These are phyloP conservation scores for Psidium friedrichsthalianum DNA, from an alignment of 345 rosid species.

Conservation along the genomic window DNA sequence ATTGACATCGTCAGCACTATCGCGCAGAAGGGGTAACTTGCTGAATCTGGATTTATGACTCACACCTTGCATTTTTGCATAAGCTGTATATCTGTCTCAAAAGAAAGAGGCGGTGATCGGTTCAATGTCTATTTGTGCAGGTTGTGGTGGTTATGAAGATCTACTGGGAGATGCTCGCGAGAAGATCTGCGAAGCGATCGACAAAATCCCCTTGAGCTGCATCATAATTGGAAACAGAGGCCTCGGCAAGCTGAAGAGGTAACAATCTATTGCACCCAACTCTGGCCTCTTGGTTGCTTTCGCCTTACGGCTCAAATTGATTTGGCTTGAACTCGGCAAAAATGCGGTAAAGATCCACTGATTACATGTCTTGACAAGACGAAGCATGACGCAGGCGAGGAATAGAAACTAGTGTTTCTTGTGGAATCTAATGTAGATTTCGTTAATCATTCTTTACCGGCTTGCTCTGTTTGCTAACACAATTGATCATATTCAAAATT, in stretches of 20 bases:
- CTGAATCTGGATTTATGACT: background rate
- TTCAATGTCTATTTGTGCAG: slow-evolving; percentile 8
- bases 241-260: slow-evolving; percentile 76
- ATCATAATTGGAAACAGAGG: slow-evolving; percentile 78
- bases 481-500: background rate
- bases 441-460: background rate
- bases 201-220: slow-evolving; percentile 56
- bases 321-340: background rate
- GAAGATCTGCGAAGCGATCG: slow-evolving; percentile 71
- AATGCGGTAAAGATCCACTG: background rate
- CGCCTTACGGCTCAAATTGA: background rate
- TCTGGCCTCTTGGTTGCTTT: background rate
- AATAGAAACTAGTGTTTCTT: background rate
- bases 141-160: slow-evolving; percentile 51
- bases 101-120: background rate
- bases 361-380: background rate
- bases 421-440: background rate
- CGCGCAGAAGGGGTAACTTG: slow-evolving; percentile 32
- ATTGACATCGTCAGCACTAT: slow-evolving; percentile 54
- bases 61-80: background rate
- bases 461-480: background rate
- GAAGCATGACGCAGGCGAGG: background rate
- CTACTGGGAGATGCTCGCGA: slow-evolving; percentile 83
- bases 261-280: background rate
- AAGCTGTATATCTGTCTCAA: background rate